A percentile compares a stretch with the other conserved stretches of the same genome.
These are phyloP conservation scores for Lojkania enalia DNA, from an alignment of 2,329 filamentous ascomycete genomes.

Conservation along the genomic window DNA sequence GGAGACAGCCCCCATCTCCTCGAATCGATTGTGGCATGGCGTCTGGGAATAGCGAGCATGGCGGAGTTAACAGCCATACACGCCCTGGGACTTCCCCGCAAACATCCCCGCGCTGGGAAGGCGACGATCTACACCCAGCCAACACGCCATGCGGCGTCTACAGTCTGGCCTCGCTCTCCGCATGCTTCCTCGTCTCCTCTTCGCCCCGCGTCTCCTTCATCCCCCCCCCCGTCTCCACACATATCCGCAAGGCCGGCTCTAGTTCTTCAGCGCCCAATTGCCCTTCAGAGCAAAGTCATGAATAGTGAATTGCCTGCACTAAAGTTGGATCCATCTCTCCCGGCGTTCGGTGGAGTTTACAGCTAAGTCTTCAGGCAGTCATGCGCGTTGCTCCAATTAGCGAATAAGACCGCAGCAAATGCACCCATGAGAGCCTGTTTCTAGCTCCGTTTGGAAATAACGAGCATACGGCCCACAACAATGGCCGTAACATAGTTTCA, in stretches of 20 bases:
- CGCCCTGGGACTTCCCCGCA: slow-evolving; percentile 41
- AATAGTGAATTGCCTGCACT: not conserved
- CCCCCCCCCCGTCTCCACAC: not conserved
- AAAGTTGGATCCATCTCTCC: slow-evolving; percentile 1
- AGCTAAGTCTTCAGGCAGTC: not conserved
- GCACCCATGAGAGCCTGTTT: not conserved
- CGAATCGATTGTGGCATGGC: slow-evolving; percentile 12
- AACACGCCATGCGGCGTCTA: not conserved
- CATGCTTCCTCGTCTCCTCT: not conserved
- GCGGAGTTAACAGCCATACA: slow-evolving; percentile 18
- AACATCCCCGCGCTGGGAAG: slow-evolving; percentile 23
- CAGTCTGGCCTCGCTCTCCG: not conserved
- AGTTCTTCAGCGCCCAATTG: not conserved
- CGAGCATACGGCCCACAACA: not conserved
- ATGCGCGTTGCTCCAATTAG: not conserved
- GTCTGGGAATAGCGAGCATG: slow-evolving; percentile 21
- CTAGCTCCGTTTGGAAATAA: not conserved
- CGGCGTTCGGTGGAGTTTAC: not conserved
- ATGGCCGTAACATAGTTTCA: not conserved
- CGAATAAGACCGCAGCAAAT: no score
- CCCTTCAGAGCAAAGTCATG: not conserved
- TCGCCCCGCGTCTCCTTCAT: not conserved
- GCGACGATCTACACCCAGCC: slow-evolving; percentile 25
- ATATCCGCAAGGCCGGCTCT: not conserved
- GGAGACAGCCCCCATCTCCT: not conserved